Conservation (phyloP, 2,329 filamentous ascomycete species). For the Penicillium sp. region DNA sequence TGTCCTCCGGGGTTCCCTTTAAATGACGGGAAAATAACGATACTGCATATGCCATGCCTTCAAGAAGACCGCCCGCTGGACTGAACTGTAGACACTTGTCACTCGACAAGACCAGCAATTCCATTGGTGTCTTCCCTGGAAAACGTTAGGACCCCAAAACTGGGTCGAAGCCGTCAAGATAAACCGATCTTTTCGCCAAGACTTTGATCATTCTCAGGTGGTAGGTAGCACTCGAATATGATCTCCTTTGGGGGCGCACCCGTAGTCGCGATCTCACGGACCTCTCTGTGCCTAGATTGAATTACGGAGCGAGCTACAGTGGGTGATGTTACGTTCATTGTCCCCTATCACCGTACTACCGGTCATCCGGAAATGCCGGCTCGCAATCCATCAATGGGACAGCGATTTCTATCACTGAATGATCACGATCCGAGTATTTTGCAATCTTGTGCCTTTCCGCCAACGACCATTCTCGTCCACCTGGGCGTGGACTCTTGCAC, state of each 20-base stretch:
- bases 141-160: conserved; percentile 10
- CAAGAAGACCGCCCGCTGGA: background rate
- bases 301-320: no score
- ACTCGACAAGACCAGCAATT: background rate
- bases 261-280: no score
- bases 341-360: background rate
- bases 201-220: conserved; percentile 6
- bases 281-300: no score
- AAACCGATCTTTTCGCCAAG: conserved; percentile 6
- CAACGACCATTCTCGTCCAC: background rate
- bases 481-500: background rate
- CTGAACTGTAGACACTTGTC: background rate
- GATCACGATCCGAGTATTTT: background rate
- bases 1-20: no score
- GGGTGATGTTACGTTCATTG: no score
- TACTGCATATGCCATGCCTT: no score
- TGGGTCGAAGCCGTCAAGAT: conserved; percentile 6
- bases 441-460: background rate
- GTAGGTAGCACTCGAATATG: no score
- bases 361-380: background rate
- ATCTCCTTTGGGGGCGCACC: no score
- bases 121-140: conserved; percentile 14
- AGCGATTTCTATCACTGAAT: background rate
- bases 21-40: no score
- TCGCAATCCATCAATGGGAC: background rate